Evolutionary conservation across 1,284 basidiomycete species (phyloP), one percentile per base, ranked within the genome.

Genomic region (Meira miltonrushii): DNA sequence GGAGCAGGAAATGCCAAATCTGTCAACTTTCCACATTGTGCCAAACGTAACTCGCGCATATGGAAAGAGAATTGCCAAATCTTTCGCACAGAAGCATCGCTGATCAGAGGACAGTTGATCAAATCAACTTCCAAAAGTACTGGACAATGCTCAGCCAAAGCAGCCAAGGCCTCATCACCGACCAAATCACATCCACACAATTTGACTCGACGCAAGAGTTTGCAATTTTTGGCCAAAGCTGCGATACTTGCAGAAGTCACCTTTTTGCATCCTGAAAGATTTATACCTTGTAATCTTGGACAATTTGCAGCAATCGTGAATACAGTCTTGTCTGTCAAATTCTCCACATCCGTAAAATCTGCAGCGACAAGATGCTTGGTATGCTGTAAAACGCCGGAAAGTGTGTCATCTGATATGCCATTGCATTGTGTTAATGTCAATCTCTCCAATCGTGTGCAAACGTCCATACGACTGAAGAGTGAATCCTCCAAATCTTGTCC

Each of bases 111-210:
- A 80, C 92, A 93, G 64, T 86, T 84, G 70, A 91, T 88, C 65
- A 98, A 85, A 79, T 98, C 95, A 67, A 96, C 87, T 79, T 99
- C 95, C 56, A 98, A 84, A 17, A 99, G 83, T 39, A 92, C 83
- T 0, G 90, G 89, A 74, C 93, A 96, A 7, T 83, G 44, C 43
- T 61, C 50, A 3, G 71, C 64, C 21, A 78, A 57, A 3, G 68
- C 65, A 7, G 64, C 39, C 17, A 78, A 54, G 23, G 71, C 72
- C 33, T 62, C 60, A 48, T 72, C 70, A 52, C 65, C 68, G 9
- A 78, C 48, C 25, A 59, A 59, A 28, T 64, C 66, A 50, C 74
- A 77, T 15, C 64, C 63, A 55, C 66, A 72, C 28, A 77, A 65
- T 62, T 78, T 78, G 58, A 77, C 68, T 82, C 84, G 70, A 49